These are phyloP conservation scores for Hypoxylon rubiginosum DNA, from an alignment of 2,329 filamentous ascomycete species.

Conservation along the genomic window DNA sequence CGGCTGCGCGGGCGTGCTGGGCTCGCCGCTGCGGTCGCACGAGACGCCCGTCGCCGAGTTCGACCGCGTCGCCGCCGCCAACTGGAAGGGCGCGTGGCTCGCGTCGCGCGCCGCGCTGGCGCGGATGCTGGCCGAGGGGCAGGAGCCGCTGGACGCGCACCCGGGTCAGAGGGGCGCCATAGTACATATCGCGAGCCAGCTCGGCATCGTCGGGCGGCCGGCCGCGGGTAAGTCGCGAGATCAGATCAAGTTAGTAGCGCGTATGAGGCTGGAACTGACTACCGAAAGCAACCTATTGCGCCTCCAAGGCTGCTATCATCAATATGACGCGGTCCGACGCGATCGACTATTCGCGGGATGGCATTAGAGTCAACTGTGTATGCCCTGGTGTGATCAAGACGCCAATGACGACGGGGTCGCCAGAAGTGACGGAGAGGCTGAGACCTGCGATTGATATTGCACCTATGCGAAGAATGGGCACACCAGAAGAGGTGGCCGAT, in stretches of 20 bases:
- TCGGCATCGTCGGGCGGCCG: slow-evolving; percentile 64
- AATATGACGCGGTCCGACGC: slow-evolving; percentile 69
- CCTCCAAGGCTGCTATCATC: slow-evolving; percentile 70
- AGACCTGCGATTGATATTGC: slow-evolving; percentile 60
- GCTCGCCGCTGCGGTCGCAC: slow-evolving; percentile 56
- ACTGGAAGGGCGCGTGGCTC: slow-evolving; percentile 66
- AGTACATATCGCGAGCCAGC: slow-evolving; percentile 66
- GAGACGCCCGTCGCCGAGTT: slow-evolving; percentile 64
- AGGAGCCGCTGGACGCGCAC: slow-evolving; percentile 58
- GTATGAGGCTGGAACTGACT: too few species aligned
- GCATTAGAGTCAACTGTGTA: slow-evolving; percentile 56
- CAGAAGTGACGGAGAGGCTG: slow-evolving; percentile 57
- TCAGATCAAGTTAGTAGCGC: too few species aligned
- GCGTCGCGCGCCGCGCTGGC: slow-evolving; percentile 59
- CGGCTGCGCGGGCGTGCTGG: slow-evolving; percentile 67
- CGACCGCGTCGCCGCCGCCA: slow-evolving; percentile 67
- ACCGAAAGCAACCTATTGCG: slow-evolving; percentile 66
- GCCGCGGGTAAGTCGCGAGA: slow-evolving; percentile 60
- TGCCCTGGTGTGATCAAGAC: slow-evolving; percentile 62
- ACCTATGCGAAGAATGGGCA: slow-evolving; percentile 66
- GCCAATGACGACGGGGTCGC: slow-evolving; percentile 59
- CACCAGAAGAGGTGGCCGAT: slow-evolving; percentile 63
- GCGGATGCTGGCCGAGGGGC: slow-evolving; percentile 62
- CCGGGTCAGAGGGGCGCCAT: slow-evolving; percentile 61
- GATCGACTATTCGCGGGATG: slow-evolving; percentile 66